phyloP scores from a whole-genome alignment of 192 early-diverging fungal genomes.

The Chytriomyces confervae region DNA sequence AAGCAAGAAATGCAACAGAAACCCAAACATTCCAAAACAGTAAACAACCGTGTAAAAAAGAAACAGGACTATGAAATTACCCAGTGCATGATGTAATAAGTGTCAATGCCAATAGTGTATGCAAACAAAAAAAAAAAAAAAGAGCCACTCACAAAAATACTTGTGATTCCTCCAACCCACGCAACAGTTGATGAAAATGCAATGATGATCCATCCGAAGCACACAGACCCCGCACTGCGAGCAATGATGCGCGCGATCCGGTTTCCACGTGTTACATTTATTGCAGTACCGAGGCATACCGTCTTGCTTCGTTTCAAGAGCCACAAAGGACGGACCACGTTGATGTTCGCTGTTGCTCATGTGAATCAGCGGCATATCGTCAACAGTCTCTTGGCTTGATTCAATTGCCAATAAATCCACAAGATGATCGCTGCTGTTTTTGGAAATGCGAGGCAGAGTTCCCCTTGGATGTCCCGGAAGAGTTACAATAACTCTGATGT shows the following conservation, averaged over 20 bases:
- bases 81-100: background rate
- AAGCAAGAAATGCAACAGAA: constrained; percentile 17
- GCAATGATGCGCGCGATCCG: constrained; percentile 61
- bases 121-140: too few species aligned
- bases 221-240: constrained; percentile 47
- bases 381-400: background rate
- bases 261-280: constrained; percentile 54
- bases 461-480: constrained; percentile 19
- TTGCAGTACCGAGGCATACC: constrained; percentile 51
- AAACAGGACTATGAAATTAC: constrained; percentile 34
- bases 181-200: constrained; percentile 55
- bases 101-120: background rate
- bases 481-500: constrained; percentile 13
- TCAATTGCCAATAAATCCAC: background rate
- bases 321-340: constrained; percentile 10
- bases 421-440: background rate
- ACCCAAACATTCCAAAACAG: constrained; percentile 45
- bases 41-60: constrained; percentile 45
- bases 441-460: background rate
- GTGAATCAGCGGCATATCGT: background rate
- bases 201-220: constrained; percentile 49
- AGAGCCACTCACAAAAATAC: constrained; percentile 47
- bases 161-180: constrained; percentile 55
- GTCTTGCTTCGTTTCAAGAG: constrained; percentile 52
- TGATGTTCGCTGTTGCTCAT: background rate